Conservation (phyloP, 169 alveolate species). For the Plasmodium vivax region DNA sequence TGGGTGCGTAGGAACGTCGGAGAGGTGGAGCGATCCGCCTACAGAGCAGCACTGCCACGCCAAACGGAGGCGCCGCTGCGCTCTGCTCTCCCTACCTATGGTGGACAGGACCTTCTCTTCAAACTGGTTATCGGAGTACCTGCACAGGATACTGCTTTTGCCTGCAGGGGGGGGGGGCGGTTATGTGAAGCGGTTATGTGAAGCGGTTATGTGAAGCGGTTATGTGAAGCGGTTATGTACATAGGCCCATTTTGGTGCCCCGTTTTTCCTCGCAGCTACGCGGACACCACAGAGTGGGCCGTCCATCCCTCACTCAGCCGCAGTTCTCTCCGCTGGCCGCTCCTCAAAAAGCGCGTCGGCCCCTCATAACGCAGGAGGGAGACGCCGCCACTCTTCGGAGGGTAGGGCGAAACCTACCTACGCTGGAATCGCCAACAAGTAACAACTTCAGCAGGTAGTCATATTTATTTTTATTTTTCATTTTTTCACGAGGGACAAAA, state of each 20-base stretch:
- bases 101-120: conserved; percentile 84
- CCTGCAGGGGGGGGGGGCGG: not conserved
- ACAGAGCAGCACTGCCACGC: not conserved
- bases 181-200: not conserved
- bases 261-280: not conserved
- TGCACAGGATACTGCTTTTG: conserved; percentile 82
- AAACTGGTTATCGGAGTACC: conserved; percentile 87
- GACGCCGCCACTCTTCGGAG: not conserved
- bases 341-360: not conserved
- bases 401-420: conserved; percentile 90
- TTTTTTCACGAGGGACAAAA: conserved; percentile 11
- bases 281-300: not conserved
- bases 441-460: conserved; percentile 96
- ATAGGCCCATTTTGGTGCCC: not conserved
- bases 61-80: not conserved
- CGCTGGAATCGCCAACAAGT: conserved; percentile 98
- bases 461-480: conserved; percentile 60
- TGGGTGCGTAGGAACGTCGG: no score
- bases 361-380: not conserved
- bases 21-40: not conserved
- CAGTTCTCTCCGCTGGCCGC: not conserved
- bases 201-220: no score
- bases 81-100: conserved; percentile 77
- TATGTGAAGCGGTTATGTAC: not conserved
- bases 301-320: not conserved